Base-by-base conservation (phyloP, 192 early-diverging fungal species). In the Backusella mclennaniae region DNA sequence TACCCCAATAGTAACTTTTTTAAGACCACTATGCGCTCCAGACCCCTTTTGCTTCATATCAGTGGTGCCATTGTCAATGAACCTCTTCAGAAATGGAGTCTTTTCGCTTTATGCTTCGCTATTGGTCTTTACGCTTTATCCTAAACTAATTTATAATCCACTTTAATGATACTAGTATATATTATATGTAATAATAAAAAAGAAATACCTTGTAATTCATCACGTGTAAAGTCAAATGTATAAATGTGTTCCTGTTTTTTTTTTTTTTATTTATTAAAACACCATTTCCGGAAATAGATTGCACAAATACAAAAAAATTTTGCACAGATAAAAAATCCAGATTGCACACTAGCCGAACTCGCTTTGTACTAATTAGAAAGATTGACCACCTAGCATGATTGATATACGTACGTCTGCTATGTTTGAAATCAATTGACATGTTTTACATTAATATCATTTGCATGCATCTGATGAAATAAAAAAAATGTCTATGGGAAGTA, bases 41-140 rank as follows among this genome's bases (percentile, higher is more conserved):
- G 29, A 19, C 71, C 71, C 21, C 44, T 73, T 35, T 8, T 56
- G 46, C 29, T 73, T 21, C 71, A 73, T 73, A 31, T 73, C 49
- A 73, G 46, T 23, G 26, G 44, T 73, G 71, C 71, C 14, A 11
- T 73, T 35, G 21, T 46, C 19, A 53, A 53, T 11, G 15, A 52
- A 31, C 71, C 71, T 8, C 9, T 52, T 19, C 71, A 49, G 33
- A 53, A 49, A n/a, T n/a, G 44, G 15, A 35, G 26, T 15, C 44
- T 73, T 35, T 21, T 73, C 8, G 29, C 35, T 9, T 8, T 73
- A 14, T 44, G 26, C 2, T 35, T 73, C 17, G 31, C 14, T 33
- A 35, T 73, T 59, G 31, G 44, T 21, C 49, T 53, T 35, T 35
- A 52, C 33, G 44, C 17, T 36, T 53, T 52, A 49, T 52, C 68